Evolutionary conservation across 2,329 filamentous ascomycete species (phyloP), one percentile per base, ranked within the genome.

Genomic region (Pseudogymnoascus verrucosus): DNA sequence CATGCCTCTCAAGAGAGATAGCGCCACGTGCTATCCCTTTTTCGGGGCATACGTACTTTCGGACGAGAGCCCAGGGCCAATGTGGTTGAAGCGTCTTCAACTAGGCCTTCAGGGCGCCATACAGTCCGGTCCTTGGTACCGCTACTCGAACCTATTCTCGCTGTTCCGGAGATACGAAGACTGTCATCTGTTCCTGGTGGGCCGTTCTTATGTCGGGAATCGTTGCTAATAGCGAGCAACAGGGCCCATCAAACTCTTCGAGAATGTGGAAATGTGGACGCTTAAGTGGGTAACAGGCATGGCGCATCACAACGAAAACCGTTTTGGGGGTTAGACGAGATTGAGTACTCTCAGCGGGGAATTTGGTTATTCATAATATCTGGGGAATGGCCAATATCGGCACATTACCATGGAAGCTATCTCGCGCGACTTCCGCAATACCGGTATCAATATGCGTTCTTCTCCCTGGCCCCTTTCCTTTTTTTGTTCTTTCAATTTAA

Each of bases 211-310:
- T 12, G 28, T 36, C 51, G 5, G 16, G 28, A 57, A 57, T 57
- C 51, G 28, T 57, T 57, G 51, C 51, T 36, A 57, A 57, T 57
- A 57, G 51, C 11, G 28, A 34, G 51, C 28, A 34, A 36, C 28
- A 57, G 51, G 47, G 51, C 51, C 28, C 51, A 36, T 57, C n/a
- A 34, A 19, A 19, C 51, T 11, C 51, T 57, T 57, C 28, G 51
- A 34, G 51, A 34, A 57, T 54, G 51, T 34, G 51, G 51, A 57
- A 34, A 57, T 54, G 51, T 34, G 51, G 51, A 57, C 51, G 51
- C 28, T 34, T 57, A 57, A 57, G 51, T 57, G 51, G 51, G 51
- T 57, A 57, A 57, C 51, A 57, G 51, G 51, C 51, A 57, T 57
- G 34, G 28, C 51, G 51, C 51, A 57, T 57, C 51, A 57, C 26